phyloP scores from a whole-genome alignment of 345 rosid species.

The Populus alba region DNA sequence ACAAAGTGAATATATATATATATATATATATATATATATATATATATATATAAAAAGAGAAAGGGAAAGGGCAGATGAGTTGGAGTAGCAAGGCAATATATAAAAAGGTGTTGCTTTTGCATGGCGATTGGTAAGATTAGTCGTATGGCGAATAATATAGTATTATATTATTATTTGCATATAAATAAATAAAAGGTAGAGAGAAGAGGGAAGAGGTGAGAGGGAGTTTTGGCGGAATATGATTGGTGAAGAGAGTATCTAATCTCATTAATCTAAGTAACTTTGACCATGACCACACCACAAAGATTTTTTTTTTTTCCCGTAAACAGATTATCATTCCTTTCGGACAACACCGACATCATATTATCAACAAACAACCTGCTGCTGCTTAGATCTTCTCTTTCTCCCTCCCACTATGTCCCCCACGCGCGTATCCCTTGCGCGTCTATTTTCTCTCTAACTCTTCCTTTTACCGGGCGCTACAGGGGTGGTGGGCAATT shows the following conservation, averaged over 20 bases:
- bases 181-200: no score
- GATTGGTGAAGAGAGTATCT: slow-evolving; percentile 27
- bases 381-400: slow-evolving; percentile 17
- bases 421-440: neutral
- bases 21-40: neutral
- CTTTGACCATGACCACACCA: no score
- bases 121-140: neutral
- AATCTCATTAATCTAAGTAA: no score
- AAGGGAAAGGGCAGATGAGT: neutral
- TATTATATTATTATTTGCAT: no score
- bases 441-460: neutral
- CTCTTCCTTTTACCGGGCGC: no score
- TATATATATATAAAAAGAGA: neutral
- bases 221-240: neutral
- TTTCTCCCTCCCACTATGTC: neutral
- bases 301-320: no score
- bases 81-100: neutral
- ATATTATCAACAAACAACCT: no score
- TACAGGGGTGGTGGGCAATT: no score
- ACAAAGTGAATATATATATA: neutral
- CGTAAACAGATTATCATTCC: neutral
- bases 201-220: neutral
- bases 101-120: neutral
- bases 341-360: slow-evolving; percentile 11
- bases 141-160: no score